phyloP scores from a whole-genome alignment of 1,284 basidiomycete genomes.

The Apiotrichum siamense region DNA sequence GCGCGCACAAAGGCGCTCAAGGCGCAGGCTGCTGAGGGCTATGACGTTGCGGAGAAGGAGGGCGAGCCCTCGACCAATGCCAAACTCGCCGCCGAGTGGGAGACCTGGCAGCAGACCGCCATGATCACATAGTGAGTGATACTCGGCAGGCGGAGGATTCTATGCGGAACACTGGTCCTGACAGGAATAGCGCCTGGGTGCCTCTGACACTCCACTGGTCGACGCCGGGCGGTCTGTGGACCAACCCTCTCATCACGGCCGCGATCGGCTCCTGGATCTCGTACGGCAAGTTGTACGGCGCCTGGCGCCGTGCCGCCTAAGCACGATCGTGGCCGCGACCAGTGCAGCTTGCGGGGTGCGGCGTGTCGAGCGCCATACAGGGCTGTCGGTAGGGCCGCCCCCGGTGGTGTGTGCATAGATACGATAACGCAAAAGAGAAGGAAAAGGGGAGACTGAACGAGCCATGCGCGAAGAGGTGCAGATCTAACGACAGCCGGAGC shows the following conservation, averaged over 20 bases:
- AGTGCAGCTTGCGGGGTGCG: too few species aligned
- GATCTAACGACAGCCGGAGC: too few species aligned
- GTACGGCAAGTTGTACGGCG: conserved; percentile 12
- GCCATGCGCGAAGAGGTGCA: too few species aligned
- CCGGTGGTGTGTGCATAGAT: too few species aligned
- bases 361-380: too few species aligned
- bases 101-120: conserved; percentile 27
- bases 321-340: too few species aligned
- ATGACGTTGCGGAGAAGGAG: conserved; percentile 28
- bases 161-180: not conserved
- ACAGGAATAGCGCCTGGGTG: conserved; percentile 33
- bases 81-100: conserved; percentile 27
- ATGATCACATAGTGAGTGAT: conserved; percentile 32
- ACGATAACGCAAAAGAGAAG: too few species aligned
- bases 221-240: conserved; percentile 37
- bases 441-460: too few species aligned
- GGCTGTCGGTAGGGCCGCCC: too few species aligned
- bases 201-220: conserved; percentile 47
- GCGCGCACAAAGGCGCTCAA: conserved; percentile 20
- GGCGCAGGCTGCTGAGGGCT: conserved; percentile 31
- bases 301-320: conserved; percentile 6
- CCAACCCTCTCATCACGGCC: conserved; percentile 32
- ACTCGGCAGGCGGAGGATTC: too few species aligned
- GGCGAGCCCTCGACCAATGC: conserved; percentile 6
- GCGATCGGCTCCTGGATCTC: conserved; percentile 23